phyloP scores from a whole-genome alignment of 2,329 filamentous ascomycete genomes.

The Aspergillus neotritici region DNA sequence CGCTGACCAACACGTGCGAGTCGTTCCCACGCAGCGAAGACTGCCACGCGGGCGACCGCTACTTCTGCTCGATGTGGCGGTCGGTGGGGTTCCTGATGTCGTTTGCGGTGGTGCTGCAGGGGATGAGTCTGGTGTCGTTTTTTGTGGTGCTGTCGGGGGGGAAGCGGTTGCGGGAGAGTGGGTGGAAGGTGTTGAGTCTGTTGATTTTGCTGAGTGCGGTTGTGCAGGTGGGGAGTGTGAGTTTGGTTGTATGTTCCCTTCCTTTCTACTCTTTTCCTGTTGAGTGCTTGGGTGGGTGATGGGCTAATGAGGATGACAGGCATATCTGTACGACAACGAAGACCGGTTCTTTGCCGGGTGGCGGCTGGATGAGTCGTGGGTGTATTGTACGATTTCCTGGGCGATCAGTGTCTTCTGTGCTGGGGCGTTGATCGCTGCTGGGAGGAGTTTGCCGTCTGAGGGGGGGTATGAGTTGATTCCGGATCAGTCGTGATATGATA shows the following conservation, averaged over 20 bases:
- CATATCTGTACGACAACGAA: conserved; percentile 77
- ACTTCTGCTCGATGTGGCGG: conserved; percentile 90
- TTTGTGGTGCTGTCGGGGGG: conserved; percentile 71
- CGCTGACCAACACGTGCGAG: conserved; percentile 50
- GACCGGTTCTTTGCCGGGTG: conserved; percentile 78
- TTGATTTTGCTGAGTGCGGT: conserved; percentile 61
- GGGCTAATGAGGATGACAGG: conserved; percentile 48
- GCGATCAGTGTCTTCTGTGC: conserved; percentile 49
- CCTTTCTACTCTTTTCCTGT: background rate
- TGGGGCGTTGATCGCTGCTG: conserved; percentile 59
- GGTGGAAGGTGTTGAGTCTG: conserved; percentile 70
- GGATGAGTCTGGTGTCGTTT: conserved; percentile 75
- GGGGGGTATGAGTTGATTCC: conserved; percentile 79
- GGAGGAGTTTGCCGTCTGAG: conserved; percentile 67
- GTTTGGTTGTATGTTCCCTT: conserved; percentile 64
- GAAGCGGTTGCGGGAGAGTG: conserved; percentile 69
- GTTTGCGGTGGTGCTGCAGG: conserved; percentile 73
- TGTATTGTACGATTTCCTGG: conserved; percentile 62
- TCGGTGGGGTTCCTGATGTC: conserved; percentile 82
- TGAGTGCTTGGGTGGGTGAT: background rate
- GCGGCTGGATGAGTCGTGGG: conserved; percentile 73
- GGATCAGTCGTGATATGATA: conserved; percentile 23
- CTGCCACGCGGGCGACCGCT: conserved; percentile 60
- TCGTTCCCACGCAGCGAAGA: conserved; percentile 63
- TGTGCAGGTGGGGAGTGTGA: conserved; percentile 72